phyloP scores from a whole-genome alignment of 805 yeast species.

The Candida cerambycidarum region DNA sequence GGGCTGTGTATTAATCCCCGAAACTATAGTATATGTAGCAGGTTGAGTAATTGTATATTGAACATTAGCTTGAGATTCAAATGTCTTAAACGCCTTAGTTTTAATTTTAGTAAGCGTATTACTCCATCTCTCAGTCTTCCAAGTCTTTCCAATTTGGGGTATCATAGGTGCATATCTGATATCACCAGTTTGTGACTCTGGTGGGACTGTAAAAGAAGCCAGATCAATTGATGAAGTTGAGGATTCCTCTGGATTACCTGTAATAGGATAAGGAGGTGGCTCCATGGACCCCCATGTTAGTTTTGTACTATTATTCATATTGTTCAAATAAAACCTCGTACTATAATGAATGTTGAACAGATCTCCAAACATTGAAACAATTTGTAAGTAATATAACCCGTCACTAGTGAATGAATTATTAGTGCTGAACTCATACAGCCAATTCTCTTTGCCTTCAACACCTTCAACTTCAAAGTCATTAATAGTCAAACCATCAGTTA shows the following conservation, averaged over 20 bases:
- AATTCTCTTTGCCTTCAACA: background rate
- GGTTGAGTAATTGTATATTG: conserved; percentile 16
- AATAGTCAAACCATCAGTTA: conserved; percentile 3
- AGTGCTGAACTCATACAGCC: conserved; percentile 4
- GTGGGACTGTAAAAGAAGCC: conserved; percentile 14
- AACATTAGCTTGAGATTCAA: conserved; percentile 9
- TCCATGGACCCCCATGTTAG: conserved; percentile 11
- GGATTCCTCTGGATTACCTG: conserved; percentile 2
- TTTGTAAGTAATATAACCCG: conserved; percentile 15
- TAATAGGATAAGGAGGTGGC: conserved; percentile 8
- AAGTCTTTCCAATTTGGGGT: conserved; percentile 3
- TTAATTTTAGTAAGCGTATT: background rate
- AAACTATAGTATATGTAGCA: conserved; percentile 10
- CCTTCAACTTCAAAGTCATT: background rate
- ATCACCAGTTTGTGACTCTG: conserved; percentile 13
- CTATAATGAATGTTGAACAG: conserved; percentile 14
- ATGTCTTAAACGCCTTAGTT: conserved; percentile 1
- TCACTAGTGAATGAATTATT: conserved; percentile 5
- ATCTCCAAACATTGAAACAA: conserved; percentile 9
- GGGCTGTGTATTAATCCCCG: conserved; percentile 10
- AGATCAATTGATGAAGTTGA: conserved; percentile 1
- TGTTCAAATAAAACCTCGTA: conserved; percentile 9
- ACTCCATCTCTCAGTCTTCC: conserved; percentile 11
- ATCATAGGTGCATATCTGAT: conserved; percentile 18
- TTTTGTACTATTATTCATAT: conserved; percentile 7